Evolutionary conservation across 2,329 filamentous ascomycete species (phyloP).

Genomic region (Alternaria hordeiaustralica): DNA sequence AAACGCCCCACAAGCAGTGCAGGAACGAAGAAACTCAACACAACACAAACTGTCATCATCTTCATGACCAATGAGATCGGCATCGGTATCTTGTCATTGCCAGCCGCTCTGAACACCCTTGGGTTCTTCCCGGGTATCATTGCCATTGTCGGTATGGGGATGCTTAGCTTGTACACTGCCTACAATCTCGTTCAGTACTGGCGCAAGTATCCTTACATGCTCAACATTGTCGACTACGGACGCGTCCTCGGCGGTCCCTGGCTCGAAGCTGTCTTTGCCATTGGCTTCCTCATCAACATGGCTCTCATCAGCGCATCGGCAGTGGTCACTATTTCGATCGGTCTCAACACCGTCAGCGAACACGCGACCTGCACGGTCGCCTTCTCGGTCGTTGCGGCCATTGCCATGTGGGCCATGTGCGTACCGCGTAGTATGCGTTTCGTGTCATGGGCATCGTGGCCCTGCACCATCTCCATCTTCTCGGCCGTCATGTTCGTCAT

Average conservation of each 20-base stretch:
- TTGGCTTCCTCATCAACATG: constrained; percentile 39
- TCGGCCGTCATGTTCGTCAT: constrained; percentile 33
- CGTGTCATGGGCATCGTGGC: constrained; percentile 37
- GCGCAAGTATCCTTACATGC: constrained; percentile 39
- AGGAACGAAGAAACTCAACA: constrained; percentile 29
- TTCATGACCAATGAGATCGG: constrained; percentile 41
- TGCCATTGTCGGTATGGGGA: constrained; percentile 32
- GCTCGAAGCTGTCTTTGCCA: constrained; percentile 33
- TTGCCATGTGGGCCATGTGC: constrained; percentile 38
- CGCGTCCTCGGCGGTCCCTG: constrained; percentile 34
- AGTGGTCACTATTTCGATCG: constrained; percentile 36
- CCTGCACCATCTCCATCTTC: constrained; percentile 32
- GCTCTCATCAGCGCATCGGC: constrained; percentile 35
- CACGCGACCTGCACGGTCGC: constrained; percentile 39
- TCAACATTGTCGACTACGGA: constrained; percentile 40
- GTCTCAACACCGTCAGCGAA: constrained; percentile 35
- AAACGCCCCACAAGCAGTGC: constrained; percentile 11
- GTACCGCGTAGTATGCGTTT: constrained; percentile 38
- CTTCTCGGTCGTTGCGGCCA: constrained; percentile 30
- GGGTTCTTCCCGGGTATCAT: constrained; percentile 37
- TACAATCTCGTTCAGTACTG: constrained; percentile 41
- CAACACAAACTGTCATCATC: constrained; percentile 38
- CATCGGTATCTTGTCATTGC: constrained; percentile 38
- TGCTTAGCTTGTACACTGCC: constrained; percentile 36
- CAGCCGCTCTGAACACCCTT: constrained; percentile 32